phyloP scores from a whole-genome alignment of 176 grass and related monocot genomes.

The Bromus sterilis region DNA sequence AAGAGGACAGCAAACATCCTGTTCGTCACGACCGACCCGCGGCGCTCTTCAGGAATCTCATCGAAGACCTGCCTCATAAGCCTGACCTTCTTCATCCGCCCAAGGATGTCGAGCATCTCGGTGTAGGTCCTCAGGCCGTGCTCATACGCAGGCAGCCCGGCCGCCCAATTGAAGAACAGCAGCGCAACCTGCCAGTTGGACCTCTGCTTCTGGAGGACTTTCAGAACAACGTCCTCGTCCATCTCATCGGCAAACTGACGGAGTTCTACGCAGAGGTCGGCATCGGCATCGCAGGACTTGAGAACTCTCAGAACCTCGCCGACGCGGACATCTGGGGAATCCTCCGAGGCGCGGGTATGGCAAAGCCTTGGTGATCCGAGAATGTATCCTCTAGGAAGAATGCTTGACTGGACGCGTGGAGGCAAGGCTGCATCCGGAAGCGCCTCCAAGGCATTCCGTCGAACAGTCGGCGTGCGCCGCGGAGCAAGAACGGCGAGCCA shows the following conservation, averaged over 20 bases:
- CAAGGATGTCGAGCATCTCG: conserved; percentile 65
- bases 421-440: background rate
- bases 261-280: conserved; percentile 15
- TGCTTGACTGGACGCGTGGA: background rate
- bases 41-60: conserved; percentile 32
- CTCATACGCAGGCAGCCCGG: conserved; percentile 4
- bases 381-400: background rate
- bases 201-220: conserved; percentile 43
- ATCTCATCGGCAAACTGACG: conserved; percentile 18
- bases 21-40: conserved; percentile 9
- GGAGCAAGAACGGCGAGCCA: background rate
- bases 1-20: conserved; percentile 59
- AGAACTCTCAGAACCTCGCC: conserved; percentile 28
- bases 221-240: conserved; percentile 40
- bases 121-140: conserved; percentile 42
- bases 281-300: background rate
- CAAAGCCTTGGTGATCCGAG: background rate
- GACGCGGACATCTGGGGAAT: background rate
- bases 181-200: conserved; percentile 55
- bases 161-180: conserved; percentile 51
- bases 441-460: background rate
- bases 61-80: conserved; percentile 52
- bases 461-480: background rate
- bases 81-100: conserved; percentile 70
- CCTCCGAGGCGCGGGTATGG: background rate